These are phyloP conservation scores for Botrytis paeoniae DNA, from an alignment of 2,329 filamentous ascomycete genomes.

Conservation along the genomic window DNA sequence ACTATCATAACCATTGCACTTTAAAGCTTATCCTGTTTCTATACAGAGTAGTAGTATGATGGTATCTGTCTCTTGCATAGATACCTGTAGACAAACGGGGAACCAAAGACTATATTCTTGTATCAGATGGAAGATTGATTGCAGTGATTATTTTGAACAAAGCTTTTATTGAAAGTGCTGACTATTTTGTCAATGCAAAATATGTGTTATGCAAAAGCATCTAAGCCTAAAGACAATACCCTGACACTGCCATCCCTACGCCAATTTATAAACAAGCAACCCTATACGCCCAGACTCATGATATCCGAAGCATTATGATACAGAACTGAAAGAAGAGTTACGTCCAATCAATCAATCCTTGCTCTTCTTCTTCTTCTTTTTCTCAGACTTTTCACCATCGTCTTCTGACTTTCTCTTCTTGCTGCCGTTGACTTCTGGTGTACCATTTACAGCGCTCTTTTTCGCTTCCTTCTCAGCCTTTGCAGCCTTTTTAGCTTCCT, in stretches of 20 bases:
- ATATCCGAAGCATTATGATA: conserved; percentile 25
- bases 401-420: conserved; percentile 69
- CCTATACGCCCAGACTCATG: conserved; percentile 21
- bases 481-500: conserved; percentile 50
- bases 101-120: neutral
- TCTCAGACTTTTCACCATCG: conserved; percentile 56
- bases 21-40: neutral
- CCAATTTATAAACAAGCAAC: conserved; percentile 20
- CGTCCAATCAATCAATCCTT: conserved; percentile 32
- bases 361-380: conserved; percentile 57
- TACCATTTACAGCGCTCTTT: conserved; percentile 53
- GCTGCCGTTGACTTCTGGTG: conserved; percentile 46
- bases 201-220: conserved; percentile 21
- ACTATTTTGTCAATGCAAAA: conserved; percentile 13
- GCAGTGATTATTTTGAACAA: neutral
- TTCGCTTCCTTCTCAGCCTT: conserved; percentile 72
- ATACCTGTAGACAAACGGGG: neutral
- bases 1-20: neutral
- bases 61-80: neutral
- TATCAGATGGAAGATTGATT: neutral
- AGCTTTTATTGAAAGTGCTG: conserved; percentile 15
- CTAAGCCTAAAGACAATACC: conserved; percentile 20
- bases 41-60: neutral
- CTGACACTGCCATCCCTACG: conserved; percentile 18
- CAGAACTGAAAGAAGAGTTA: conserved; percentile 21